Evolutionary conservation across 345 rosid genomes (phyloP), one percentile per base, ranked within the genome.

Genomic region (Garcia nutans): DNA sequence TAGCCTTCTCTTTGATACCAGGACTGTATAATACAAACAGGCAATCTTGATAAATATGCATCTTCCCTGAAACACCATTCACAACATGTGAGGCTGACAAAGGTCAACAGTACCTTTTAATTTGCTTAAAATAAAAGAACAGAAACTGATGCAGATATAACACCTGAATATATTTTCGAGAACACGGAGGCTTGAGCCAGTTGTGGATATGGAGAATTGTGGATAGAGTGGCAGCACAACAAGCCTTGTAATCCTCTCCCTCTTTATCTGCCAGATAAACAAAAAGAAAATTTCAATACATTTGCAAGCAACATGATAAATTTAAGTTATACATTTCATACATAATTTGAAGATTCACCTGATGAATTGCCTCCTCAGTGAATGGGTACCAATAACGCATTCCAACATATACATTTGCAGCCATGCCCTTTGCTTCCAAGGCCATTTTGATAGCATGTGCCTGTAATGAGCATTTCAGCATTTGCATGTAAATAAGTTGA

Each of bases 221-320:
- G 99, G 99, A 83, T 93, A 96, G n/a, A 96, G 86, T 3, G 99
- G 99, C 73, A 96, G 92, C 76, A 96, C 91, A 71, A 96, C 97
- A 72, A 93, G 99, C 83, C 84, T 92, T 54, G 97, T 88, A 70
- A 93, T 90, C 73, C 75, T 79, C 75, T 96, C 99, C 80, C 74
- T 84, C 87, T 88, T 93, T 71, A 96, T 92, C 97, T 93, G 86
- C 74, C 47, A 26, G 61, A 78, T 2, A 37, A 7, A 79, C 17
- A 24, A 11, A 61, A 47, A 45, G 16, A 20, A 24, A 6, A 0
- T 8, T 17, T 20, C 57, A 19, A 44, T 28, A 19, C 37, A 37
- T 31, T 42, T 54, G 72, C 72, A 56, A 42, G 11, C 23, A 72
- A 78, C 41, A 0, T n/a, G 59, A 37, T 23, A 12, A 68, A n/a